Base-by-base conservation (phyloP, 179 eudicot species). In the Beta macrorhiza region DNA sequence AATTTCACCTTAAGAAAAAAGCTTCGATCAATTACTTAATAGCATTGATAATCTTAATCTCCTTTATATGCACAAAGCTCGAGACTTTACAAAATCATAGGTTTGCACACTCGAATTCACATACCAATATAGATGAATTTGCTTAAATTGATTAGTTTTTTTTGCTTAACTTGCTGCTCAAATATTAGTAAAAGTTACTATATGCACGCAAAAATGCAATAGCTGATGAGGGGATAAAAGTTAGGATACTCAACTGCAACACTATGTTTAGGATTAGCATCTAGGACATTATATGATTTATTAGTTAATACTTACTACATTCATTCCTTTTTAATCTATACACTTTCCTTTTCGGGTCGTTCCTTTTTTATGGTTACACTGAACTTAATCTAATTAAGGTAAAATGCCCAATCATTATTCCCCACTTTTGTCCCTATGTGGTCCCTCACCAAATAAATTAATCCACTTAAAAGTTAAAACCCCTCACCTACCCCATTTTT, bases 1-100 rank as follows among this genome's bases (percentile, higher is more conserved):
- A 74, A 57, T 7, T 45, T 75, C 78, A 57, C 64, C 77, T 56
- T 70, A 45, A 45, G 56, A 47, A 17, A 70, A 74, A 56, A 53
- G 47, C 53, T 68, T 67, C 65, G 32, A 37, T 67, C 4, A 53
- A 49, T 49, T 6, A 9, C 53, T 6, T 20, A 70, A 45, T 32
- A 67, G 49, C 65, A 61, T 37, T 37, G 42, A 37, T 49, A 49
- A 49, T 49, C 53, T 6, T 49, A 49, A 49, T 49, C 53, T 37
- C 42, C 42, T 37, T 37, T 49, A 49, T 49, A 49, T 49, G 59
- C 16, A 52, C 56, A 52, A 52, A 56, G 59, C 5, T 56, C 4
- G 17, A 12, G 42, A 37, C 42, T 37, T 37, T 3, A 37, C 42
- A 37, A 37, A 37, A 37, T 37, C 42, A 37, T 37, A 37, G 4